Evolutionary conservation across 768 basidiomycete species (phyloP), one percentile per base, ranked within the genome.

Genomic region (Collybia sordida): DNA sequence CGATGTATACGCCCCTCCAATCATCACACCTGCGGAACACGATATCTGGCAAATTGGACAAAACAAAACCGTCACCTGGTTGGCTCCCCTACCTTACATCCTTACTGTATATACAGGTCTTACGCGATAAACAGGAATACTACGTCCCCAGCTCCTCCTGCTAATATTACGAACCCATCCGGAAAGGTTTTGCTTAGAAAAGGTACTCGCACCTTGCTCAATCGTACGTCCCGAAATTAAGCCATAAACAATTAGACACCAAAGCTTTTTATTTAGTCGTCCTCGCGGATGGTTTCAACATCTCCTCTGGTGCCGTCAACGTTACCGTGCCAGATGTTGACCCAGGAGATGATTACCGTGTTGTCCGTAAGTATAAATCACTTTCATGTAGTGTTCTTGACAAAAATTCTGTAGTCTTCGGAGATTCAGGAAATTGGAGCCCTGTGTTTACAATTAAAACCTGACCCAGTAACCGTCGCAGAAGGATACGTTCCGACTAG

Each of bases 1-100:
- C 22, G 74, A 75, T 50, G 75, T 77, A 0, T 78, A 65, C 58
- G 65, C 53, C 0, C 76, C 76, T 0, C 47, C 36, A 3, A 59
- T 78, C 43, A 58, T 49, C 8, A 58, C 42, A 11, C 77, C 77
- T 2, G 23, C 35, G 3, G 40, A 55, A 12, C 56, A 39, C 25
- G 60, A 67, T 17, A 39, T 62, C 45, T 77, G 75, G 72, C n/a
- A 43, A 23, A 63, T 61, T n/a, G 72, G 74, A 6, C 6, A 56
- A 37, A 61, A 46, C 3, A 65, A 59, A 50, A 62, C 48, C 19
- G 72, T 78, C 49, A 64, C 61, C 28, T 78, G 77, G 74, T 67
- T 42, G 11, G 57, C 51, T 36, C 21, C 41, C n/a, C n/a, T n/a
- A n/a, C n/a, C n/a, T n/a, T 8, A 25, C 14, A n/a, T 50, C 18